Evolutionary conservation across 2,329 filamentous ascomycete genomes (phyloP).

Genomic region (Hymenotorrendiella dingleyae): DNA sequence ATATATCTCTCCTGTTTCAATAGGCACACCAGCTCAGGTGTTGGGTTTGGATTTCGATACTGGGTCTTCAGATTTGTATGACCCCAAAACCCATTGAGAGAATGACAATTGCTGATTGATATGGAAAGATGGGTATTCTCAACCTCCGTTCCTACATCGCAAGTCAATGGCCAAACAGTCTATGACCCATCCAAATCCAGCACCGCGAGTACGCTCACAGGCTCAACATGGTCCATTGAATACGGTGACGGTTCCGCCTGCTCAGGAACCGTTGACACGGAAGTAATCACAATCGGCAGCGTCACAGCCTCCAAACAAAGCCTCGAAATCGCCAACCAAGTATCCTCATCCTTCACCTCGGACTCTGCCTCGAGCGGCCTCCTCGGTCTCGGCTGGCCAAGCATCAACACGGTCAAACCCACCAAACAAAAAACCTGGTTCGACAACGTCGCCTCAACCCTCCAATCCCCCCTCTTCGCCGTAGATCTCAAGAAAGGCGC

Average conservation of each 20-base stretch:
- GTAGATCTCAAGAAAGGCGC: conserved; percentile 41
- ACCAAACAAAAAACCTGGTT: conserved; percentile 14
- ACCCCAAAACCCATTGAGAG: not conserved
- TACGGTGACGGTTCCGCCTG: conserved; percentile 31
- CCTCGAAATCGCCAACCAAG: conserved; percentile 19
- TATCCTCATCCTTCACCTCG: conserved; percentile 19
- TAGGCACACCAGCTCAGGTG: conserved; percentile 15
- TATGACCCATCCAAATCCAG: conserved; percentile 15
- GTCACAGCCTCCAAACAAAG: conserved; percentile 12
- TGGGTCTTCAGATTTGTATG: conserved; percentile 17
- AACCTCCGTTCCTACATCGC: conserved; percentile 11
- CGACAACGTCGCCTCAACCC: conserved; percentile 10
- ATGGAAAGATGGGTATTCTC: conserved; percentile 22
- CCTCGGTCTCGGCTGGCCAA: conserved; percentile 47
- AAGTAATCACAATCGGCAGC: conserved; percentile 18
- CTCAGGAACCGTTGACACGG: conserved; percentile 17
- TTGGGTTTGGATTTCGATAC: conserved; percentile 18
- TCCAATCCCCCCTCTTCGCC: conserved; percentile 42
- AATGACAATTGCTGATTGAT: not conserved
- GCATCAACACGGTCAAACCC: conserved; percentile 12
- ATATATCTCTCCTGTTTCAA: conserved; percentile 14
- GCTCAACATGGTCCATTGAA: conserved; percentile 19
- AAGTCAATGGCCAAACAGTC: conserved; percentile 15
- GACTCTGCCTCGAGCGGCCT: conserved; percentile 43
- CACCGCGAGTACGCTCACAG: conserved; percentile 10